Evolutionary conservation across 2,329 filamentous ascomycete genomes (phyloP).

Genomic region (Phialophora macrospora): DNA sequence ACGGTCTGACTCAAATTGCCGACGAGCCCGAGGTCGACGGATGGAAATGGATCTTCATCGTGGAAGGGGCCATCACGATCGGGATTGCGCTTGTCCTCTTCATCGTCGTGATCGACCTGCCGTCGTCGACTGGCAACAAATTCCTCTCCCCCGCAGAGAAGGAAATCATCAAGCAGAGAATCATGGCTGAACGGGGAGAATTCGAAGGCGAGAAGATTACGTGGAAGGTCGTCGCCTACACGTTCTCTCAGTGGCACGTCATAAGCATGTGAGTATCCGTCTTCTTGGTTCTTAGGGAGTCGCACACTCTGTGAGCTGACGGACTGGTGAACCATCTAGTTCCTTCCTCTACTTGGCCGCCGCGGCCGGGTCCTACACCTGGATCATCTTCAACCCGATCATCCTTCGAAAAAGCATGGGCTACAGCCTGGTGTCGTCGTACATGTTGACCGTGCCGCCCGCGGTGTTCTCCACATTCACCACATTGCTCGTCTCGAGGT

Average conservation of each 20-base stretch:
- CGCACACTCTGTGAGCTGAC: neutral
- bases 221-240: constrained; percentile 47
- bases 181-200: constrained; percentile 66
- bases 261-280: constrained; percentile 55
- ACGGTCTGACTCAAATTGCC: constrained; percentile 66
- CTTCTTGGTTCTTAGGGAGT: too few relatives aligned
- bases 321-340: neutral
- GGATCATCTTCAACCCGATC: constrained; percentile 59
- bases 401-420: constrained; percentile 47
- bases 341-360: constrained; percentile 21
- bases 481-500: neutral
- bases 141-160: constrained; percentile 64
- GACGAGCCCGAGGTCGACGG: constrained; percentile 61
- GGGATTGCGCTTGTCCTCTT: constrained; percentile 64
- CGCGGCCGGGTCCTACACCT: constrained; percentile 69
- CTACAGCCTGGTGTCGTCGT: constrained; percentile 43
- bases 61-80: constrained; percentile 66
- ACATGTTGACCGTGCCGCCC: constrained; percentile 44
- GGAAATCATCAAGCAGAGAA: constrained; percentile 59
- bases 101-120: constrained; percentile 73
- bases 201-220: constrained; percentile 56
- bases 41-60: constrained; percentile 72
- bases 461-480: constrained; percentile 17
- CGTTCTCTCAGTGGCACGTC: constrained; percentile 54
- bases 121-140: constrained; percentile 63